Evolutionary conservation across 371 early-diverging fungal species (phyloP), one percentile per base, ranked within the genome.

Genomic region (Chytridiales sp.): DNA sequence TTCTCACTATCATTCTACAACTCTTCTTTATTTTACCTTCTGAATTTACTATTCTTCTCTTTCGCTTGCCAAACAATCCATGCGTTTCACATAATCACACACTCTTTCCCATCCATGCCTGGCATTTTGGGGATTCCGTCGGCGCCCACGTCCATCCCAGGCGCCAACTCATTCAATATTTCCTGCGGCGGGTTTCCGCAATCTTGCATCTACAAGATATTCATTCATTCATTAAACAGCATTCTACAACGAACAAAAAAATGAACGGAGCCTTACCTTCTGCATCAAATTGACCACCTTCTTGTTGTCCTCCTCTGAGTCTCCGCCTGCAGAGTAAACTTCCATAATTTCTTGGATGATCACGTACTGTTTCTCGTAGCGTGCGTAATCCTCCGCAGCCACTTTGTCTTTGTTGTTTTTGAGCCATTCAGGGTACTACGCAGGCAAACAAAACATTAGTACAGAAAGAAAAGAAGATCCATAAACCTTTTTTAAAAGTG

Each of bases 101-200:
- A n/a, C n/a, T n/a, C n/a, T n/a, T n/a, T n/a, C n/a, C n/a, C n/a
- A n/a, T n/a, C n/a, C n/a, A n/a, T n/a, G n/a, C n/a, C n/a, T n/a
- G 88, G 87, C 39, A 85, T 55, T 61, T 87, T 84, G 41, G 91
- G 88, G 60, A 88, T 68, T 44, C 89, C 89, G 48, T 83, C 87
- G 27, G 82, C 74, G 56, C 85, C 89, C 29, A 90, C 59, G 48
- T 91, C 91, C 78, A 91, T 77, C 29, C 89, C 97, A 24, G 95
- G 95, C 15, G 92, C 92, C 66, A 96, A 74, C 51, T 91, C 87
- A 66, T 89, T 87, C 64, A 96, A 72, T 24, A 96, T 75, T 47
- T 86, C 91, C 26, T 87, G 85, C 6, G 97, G 97, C 21, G 97
- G 97, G 62, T 93, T 92, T 17, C 97, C 97, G 39, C 84, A 83